Base-by-base conservation (phyloP, 1,284 basidiomycete species). In the Gymnopus androsaceus region DNA sequence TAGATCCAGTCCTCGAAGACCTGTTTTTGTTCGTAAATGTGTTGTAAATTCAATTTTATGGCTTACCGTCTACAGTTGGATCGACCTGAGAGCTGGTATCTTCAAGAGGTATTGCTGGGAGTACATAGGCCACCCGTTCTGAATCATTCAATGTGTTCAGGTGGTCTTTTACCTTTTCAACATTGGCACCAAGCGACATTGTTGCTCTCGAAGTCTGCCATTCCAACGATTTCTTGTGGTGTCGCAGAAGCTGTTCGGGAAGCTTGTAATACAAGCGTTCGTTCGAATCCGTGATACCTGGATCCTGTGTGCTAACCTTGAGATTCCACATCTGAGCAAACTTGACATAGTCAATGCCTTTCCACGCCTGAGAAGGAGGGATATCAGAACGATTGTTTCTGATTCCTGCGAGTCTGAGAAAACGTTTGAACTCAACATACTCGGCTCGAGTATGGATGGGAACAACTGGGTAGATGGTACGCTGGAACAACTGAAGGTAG, bases 181-280 rank as follows among this genome's bases (percentile, higher is more conserved):
- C 54, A 36, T 40, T 55, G 12, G 46, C 49, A 30, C 46, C 42
- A 41, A 8, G 30, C 3, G 7, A 27, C 34, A 34, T 48, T 38
- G 36, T 56, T 71, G 70, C 42, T 71, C 51, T 12, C 5, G 37
- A 57, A 46, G 46, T 52, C 42, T 56, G 17, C 42, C 31, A 44
- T 40, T 46, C 33, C 17, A 50, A 82, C 82, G 80, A 3, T 19
- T 54, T 54, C 44, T 60, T 60, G 52, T 58, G 56, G 42, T 60
- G 59, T 7, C 45, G 51, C 38, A 48, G 50, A 14, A 60, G 56
- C 30, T 58, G 59, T 19, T 54, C 51, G 2, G 59, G 59, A 12
- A 60, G 51, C 56, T 60, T 60, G 52, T 57, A 60, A 36, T 55
- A 60, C 3, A 60, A 15, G n/a, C 57, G 36, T 15, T 59, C 25